Evolutionary conservation across 1,284 basidiomycete species (phyloP), one percentile per base, ranked within the genome.

Genomic region (Agroathelia rolfsii): DNA sequence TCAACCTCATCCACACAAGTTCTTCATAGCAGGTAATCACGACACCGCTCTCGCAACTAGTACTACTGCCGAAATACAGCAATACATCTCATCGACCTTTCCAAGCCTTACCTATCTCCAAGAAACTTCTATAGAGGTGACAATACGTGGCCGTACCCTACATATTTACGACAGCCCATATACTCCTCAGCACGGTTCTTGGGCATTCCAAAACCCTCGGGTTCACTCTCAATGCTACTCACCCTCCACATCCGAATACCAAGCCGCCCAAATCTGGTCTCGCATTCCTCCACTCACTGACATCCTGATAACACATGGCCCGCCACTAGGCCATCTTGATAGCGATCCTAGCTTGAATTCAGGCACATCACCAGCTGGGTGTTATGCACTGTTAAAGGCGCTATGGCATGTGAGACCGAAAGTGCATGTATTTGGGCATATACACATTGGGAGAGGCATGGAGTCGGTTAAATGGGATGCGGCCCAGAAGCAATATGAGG

Each of bases 21-120:
- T 62, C 23, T 50, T 63, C 48, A 57, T 65, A 13, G 61, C 56
- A 14, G 61, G 61, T 6, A 63, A 63, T 40, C 62, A 64, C 41
- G 61, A 64, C 35, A 24, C 22, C 10, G 39, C 30, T n/a, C 48
- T 64, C 14, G 33, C 41, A 16, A 30, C 30, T 5, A 5, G 11
- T 14, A 9, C 13, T 9, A 35, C 36, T 16, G 28, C 28, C n/a
- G 22, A 17, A n/a, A 23, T 43, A 28, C 35, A 41, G 13, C n/a
- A n/a, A n/a, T n/a, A n/a, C n/a, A n/a, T n/a, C n/a, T n/a, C n/a
- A n/a, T 35, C 35, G n/a, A 30, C 32, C 6, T 44, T 41, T 39
- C 46, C 47, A 9, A 37, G 32, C 22, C 39, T 59, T 2, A 51
- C 40, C 6, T 56, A 53, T 36, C 51, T 62, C 37, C 28, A 56